These are phyloP conservation scores for Triangularia verruculosa DNA, from an alignment of 2,329 filamentous ascomycete species.

Conservation along the genomic window DNA sequence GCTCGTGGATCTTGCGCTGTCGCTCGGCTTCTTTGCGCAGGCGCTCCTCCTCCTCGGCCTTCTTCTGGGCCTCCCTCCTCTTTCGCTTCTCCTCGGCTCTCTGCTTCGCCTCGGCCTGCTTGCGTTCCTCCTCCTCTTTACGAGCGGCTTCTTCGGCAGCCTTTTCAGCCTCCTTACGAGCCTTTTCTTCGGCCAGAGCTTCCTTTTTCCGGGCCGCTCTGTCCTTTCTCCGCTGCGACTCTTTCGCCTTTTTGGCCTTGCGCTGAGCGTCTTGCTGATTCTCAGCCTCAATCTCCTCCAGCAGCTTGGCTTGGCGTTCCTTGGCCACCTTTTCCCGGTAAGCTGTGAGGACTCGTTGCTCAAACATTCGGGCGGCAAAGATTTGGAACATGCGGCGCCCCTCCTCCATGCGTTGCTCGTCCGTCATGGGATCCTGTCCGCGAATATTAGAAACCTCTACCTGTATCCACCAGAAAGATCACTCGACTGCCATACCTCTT, in stretches of 20 bases:
- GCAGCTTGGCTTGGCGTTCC: constrained; percentile 84
- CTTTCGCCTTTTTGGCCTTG: constrained; percentile 89
- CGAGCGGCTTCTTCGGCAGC: constrained; percentile 82
- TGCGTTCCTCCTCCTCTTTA: constrained; percentile 73
- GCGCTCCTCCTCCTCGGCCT: constrained; percentile 85
- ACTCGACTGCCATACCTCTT: constrained; percentile 2
- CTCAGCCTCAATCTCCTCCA: constrained; percentile 90
- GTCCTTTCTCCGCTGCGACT: constrained; percentile 93
- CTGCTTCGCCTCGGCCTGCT: constrained; percentile 72
- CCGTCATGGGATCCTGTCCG: constrained; percentile 89
- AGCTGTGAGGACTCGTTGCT: constrained; percentile 93
- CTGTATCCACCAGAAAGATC: background rate
- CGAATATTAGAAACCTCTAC: background rate
- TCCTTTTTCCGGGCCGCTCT: constrained; percentile 88
- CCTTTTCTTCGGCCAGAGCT: constrained; percentile 85
- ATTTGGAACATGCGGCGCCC: constrained; percentile 99
- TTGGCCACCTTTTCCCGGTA: constrained; percentile 96
- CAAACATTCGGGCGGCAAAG: constrained; percentile 98
- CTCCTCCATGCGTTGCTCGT: constrained; percentile 98
- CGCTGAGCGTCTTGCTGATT: constrained; percentile 70
- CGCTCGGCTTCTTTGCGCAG: constrained; percentile 82
- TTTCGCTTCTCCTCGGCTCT: constrained; percentile 87
- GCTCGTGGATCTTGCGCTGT: constrained; percentile 73
- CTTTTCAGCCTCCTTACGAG: constrained; percentile 82
- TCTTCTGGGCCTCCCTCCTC: constrained; percentile 87